These are phyloP conservation scores for Cyclospora cayetanensis DNA, from an alignment of 169 alveolate species.

Conservation along the genomic window DNA sequence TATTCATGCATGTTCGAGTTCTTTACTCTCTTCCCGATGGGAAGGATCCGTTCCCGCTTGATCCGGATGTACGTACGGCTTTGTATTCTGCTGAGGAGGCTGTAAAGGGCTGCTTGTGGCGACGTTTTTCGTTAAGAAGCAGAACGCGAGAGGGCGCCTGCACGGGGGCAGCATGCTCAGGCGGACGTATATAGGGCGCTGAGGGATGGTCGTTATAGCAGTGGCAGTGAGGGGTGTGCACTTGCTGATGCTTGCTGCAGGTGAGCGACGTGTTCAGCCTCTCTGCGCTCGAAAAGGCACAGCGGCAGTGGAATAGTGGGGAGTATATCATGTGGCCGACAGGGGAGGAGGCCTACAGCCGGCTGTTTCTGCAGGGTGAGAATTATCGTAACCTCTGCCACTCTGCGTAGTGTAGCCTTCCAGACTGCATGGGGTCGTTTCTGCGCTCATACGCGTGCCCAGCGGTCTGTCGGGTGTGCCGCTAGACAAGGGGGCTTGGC, in stretches of 20 bases:
- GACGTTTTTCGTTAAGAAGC: too few species aligned
- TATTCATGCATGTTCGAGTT: slow-evolving; percentile 91
- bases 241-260: slow-evolving; percentile 80
- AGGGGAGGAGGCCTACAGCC: slow-evolving; percentile 75
- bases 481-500: not conserved
- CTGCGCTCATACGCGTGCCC: not conserved
- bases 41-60: slow-evolving; percentile 86
- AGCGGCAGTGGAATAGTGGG: slow-evolving; percentile 85
- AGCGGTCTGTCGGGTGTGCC: not conserved
- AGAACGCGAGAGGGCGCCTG: too few species aligned
- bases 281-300: slow-evolving; percentile 85
- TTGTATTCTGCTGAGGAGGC: too few species aligned
- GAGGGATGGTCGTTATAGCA: too few species aligned
- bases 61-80: slow-evolving; percentile 65
- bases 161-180: too few species aligned
- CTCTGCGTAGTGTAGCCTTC: not conserved
- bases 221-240: not conserved
- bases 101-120: too few species aligned
- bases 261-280: slow-evolving; percentile 89
- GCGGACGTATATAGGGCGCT: not conserved
- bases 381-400: not conserved
- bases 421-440: not conserved
- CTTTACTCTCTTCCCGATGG: slow-evolving; percentile 86
- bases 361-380: slow-evolving; percentile 46
- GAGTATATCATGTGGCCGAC: slow-evolving; percentile 87